Percentiles rank a stretch among this genome's conserved stretches.
phyloP scores from a whole-genome alignment of 2,329 filamentous ascomycete genomes.

The Cordyceps cateniannulata region DNA sequence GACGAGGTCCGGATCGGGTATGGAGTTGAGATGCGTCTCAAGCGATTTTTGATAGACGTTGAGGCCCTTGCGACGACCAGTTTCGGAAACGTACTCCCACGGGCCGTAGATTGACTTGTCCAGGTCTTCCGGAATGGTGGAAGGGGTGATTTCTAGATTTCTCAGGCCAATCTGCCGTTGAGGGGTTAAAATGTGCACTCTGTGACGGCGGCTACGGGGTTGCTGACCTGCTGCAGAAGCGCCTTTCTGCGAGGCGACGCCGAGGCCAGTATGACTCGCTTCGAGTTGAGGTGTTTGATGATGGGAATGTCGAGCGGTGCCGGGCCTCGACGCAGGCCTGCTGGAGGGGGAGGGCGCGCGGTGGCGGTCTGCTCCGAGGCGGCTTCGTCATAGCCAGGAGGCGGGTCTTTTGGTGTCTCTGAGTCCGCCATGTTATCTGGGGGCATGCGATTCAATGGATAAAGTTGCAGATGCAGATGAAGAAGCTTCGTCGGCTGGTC shows the following conservation, averaged over 20 bases:
- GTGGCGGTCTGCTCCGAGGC: conserved; percentile 30
- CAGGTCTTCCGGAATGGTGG: conserved; percentile 76
- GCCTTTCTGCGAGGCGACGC: conserved; percentile 78
- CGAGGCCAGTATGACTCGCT: conserved; percentile 83
- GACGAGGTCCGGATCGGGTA: conserved; percentile 71
- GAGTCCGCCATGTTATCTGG: conserved; percentile 27
- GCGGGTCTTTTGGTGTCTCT: conserved; percentile 20
- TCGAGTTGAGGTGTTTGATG: conserved; percentile 66
- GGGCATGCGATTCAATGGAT: conserved; percentile 19
- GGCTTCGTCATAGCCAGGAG: conserved; percentile 40
- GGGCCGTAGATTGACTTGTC: conserved; percentile 68
- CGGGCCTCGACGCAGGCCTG: conserved; percentile 43
- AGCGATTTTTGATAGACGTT: conserved; percentile 55
- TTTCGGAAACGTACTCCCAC: conserved; percentile 85
- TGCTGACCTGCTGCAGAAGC: conserved; percentile 64
- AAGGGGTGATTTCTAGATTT: conserved; percentile 79
- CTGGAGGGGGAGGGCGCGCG: conserved; percentile 18
- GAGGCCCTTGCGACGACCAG: conserved; percentile 75
- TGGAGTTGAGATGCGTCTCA: conserved; percentile 34
- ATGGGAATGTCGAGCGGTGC: conserved; percentile 72
- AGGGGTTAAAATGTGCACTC: neutral
- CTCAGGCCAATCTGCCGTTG: conserved; percentile 64
- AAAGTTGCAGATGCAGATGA: conserved; percentile 1
- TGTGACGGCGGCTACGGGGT: conserved; percentile 6
- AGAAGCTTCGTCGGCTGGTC: neutral